Evolutionary conservation across 2,329 filamentous ascomycete genomes (phyloP).

Genomic region (Sporothrix mexicana): DNA sequence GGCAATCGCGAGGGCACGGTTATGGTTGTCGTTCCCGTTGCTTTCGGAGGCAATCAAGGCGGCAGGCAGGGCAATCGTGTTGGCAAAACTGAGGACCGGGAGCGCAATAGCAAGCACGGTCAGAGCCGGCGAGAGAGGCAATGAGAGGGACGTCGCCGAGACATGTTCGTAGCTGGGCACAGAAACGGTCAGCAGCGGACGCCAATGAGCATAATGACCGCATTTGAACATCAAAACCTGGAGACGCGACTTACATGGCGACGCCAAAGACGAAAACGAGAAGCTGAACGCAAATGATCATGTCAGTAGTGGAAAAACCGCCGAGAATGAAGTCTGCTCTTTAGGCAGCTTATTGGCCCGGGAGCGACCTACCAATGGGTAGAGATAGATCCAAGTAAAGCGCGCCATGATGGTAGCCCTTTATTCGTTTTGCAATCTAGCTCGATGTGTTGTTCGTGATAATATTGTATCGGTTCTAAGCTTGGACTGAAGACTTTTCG

Average conservation of each 20-base stretch:
- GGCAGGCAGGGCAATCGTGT: conserved; percentile 15
- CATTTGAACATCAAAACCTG: not conserved
- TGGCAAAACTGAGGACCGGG: conserved; percentile 20
- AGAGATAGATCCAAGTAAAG: conserved; percentile 10
- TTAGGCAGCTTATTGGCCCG: too few species aligned
- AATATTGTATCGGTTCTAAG: not conserved
- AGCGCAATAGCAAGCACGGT: conserved; percentile 24
- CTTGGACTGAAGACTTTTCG: too few species aligned
- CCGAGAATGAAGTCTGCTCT: too few species aligned
- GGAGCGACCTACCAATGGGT: not conserved
- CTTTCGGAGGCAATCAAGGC: not conserved
- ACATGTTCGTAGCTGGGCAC: conserved; percentile 36
- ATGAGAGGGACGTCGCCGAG: conserved; percentile 32
- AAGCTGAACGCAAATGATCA: not conserved
- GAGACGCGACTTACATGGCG: not conserved
- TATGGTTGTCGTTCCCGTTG: not conserved
- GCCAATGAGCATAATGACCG: not conserved
- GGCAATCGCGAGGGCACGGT: not conserved
- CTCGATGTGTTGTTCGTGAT: not conserved
- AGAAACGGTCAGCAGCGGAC: not conserved
- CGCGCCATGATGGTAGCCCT: not conserved
- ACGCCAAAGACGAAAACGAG: conserved; percentile 2
- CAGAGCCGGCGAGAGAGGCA: conserved; percentile 35
- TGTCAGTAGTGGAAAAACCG: too few species aligned
- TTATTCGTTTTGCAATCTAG: too few species aligned